These are phyloP conservation scores for Phytophthora tentaculata DNA, from an alignment of 352 stramenopile genomes.

Conservation along the genomic window DNA sequence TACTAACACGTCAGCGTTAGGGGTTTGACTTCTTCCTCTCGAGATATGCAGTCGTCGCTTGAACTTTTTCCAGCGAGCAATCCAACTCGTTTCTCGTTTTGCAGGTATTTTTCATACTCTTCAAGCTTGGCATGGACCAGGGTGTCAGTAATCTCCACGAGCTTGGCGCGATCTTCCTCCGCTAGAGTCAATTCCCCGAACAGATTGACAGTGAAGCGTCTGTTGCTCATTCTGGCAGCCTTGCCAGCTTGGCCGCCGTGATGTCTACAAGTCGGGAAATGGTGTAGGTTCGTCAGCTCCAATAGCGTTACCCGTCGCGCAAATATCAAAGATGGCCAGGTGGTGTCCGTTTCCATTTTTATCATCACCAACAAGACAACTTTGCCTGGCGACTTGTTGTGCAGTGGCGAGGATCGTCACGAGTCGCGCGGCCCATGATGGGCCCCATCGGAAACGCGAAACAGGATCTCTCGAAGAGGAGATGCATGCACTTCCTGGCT, in stretches of 20 bases:
- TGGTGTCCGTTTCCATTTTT: constrained; percentile 2
- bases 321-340: not conserved
- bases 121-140: constrained; percentile 23
- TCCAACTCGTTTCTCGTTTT: constrained; percentile 22
- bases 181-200: constrained; percentile 16
- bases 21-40: constrained; percentile 25
- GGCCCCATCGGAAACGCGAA: not conserved
- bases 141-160: constrained; percentile 15
- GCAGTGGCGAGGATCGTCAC: too few species aligned
- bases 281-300: not conserved
- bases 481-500: too few species aligned
- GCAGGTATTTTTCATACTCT: constrained; percentile 30
- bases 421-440: too few species aligned
- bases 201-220: constrained; percentile 30
- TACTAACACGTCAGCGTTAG: too few species aligned
- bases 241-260: not conserved
- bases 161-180: constrained; percentile 10
- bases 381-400: not conserved
- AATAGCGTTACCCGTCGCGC: not conserved
- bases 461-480: too few species aligned
- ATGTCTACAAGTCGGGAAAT: constrained; percentile 3
- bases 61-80: constrained; percentile 25
- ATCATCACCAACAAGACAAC: not conserved
- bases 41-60: constrained; percentile 11
- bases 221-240: constrained; percentile 8